Conservation (phyloP, 1,284 basidiomycete species). For the Heterobasidion irregulare region DNA sequence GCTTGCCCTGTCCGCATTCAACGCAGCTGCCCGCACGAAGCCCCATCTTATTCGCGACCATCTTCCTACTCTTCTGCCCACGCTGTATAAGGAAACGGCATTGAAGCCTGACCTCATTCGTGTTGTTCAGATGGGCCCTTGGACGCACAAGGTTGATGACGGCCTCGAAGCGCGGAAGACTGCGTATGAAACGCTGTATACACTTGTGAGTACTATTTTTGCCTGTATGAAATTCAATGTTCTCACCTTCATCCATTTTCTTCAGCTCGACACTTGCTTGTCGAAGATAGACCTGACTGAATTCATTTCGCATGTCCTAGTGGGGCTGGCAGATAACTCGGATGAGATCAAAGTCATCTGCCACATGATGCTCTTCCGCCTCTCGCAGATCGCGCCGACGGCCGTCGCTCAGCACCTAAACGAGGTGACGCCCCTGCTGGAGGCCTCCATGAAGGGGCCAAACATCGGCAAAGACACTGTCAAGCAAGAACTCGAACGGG, state of each 20-base stretch:
- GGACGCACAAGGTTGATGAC: conserved; percentile 92
- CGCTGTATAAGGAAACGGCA: conserved; percentile 79
- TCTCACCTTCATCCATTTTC: not conserved
- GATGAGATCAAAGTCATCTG: conserved; percentile 97
- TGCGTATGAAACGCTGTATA: conserved; percentile 97
- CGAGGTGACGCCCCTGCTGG: conserved; percentile 75
- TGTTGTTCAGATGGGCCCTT: conserved; percentile 97
- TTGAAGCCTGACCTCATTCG: conserved; percentile 81
- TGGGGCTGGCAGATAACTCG: conserved; percentile 81
- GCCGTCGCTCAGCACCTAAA: conserved; percentile 82
- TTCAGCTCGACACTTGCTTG: conserved; percentile 83
- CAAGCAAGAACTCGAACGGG: conserved; percentile 94
- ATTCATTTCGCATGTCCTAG: conserved; percentile 77
- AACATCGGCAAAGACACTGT: conserved; percentile 90
- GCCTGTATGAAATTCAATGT: not conserved
- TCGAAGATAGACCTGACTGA: conserved; percentile 79
- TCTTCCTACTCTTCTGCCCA: conserved; percentile 68
- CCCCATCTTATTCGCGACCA: conserved; percentile 87
- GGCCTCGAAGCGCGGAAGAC: conserved; percentile 92
- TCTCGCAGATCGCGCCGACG: conserved; percentile 79
- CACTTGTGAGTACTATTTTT: conserved; percentile 50
- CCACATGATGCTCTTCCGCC: conserved; percentile 90
- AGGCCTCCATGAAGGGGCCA: conserved; percentile 87
- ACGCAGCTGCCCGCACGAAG: conserved; percentile 92
- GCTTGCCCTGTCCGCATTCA: conserved; percentile 81